Conservation (phyloP, 352 stramenopile genomes). For the Elongisporangium senticosum region DNA sequence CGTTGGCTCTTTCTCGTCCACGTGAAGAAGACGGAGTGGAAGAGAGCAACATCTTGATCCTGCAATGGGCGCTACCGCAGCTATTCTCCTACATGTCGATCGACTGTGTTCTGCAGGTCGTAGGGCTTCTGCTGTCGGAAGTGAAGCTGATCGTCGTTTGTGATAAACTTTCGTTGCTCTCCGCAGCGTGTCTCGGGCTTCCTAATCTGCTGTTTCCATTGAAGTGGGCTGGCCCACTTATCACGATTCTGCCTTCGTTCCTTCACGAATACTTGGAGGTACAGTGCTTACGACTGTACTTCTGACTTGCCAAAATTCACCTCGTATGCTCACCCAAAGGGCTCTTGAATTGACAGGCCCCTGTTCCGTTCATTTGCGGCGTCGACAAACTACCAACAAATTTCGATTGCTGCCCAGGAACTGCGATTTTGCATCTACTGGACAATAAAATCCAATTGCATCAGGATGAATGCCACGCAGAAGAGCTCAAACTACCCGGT, state of each 20-base stretch:
- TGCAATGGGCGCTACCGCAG: conserved; percentile 42
- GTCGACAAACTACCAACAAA: conserved; percentile 29
- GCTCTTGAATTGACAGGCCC: conserved; percentile 16
- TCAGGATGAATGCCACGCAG: conserved; percentile 19
- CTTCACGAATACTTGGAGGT: conserved; percentile 59
- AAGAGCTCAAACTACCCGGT: conserved; percentile 19
- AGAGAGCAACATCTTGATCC: conserved; percentile 28
- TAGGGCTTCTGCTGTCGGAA: conserved; percentile 36
- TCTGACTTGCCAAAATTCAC: neutral
- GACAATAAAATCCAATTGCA: conserved; percentile 28
- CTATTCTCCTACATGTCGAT: conserved; percentile 29
- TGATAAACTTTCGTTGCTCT: conserved; percentile 34
- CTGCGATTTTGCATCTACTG: conserved; percentile 26
- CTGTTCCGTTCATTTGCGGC: conserved; percentile 46
- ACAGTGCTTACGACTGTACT: neutral
- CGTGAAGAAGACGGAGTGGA: conserved; percentile 26
- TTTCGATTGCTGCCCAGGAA: conserved; percentile 33
- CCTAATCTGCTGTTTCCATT: conserved; percentile 39
- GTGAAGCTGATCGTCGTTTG: conserved; percentile 53
- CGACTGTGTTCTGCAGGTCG: conserved; percentile 32
- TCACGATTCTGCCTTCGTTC: conserved; percentile 39
- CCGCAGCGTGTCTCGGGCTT: conserved; percentile 31
- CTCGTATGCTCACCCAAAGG: neutral
- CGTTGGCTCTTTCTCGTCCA: conserved; percentile 22
- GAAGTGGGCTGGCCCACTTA: conserved; percentile 42